phyloP scores from a whole-genome alignment of 1,139 yeast species.

The Nematodospora anomalae region DNA sequence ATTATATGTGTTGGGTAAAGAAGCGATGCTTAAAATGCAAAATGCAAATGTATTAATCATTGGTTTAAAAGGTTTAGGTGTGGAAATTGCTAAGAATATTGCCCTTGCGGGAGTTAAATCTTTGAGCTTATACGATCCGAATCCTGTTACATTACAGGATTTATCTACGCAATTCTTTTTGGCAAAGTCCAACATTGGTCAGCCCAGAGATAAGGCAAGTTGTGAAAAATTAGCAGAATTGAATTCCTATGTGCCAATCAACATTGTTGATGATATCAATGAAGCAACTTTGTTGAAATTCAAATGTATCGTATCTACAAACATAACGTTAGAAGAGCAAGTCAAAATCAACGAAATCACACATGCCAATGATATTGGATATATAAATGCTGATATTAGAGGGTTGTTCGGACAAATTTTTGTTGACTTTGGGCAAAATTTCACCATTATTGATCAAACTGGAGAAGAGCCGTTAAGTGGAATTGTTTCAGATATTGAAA shows the following conservation, averaged over 20 bases:
- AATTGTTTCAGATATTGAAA: conserved; percentile 82
- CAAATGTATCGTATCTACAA: conserved; percentile 84
- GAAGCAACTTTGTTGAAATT: conserved; percentile 53
- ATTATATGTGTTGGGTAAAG: conserved; percentile 89
- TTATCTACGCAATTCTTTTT: conserved; percentile 89
- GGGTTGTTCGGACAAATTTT: conserved; percentile 90
- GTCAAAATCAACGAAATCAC: conserved; percentile 73
- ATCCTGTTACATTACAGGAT: conserved; percentile 63
- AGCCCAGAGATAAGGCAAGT: conserved; percentile 72
- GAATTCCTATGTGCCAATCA: conserved; percentile 85
- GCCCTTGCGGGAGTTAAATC: conserved; percentile 97
- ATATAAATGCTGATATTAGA: conserved; percentile 75
- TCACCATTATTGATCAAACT: conserved; percentile 77
- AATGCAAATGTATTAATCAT: conserved; percentile 82
- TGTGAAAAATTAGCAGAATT: conserved; percentile 71
- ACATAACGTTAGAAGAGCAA: conserved; percentile 72
- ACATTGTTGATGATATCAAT: conserved; percentile 57
- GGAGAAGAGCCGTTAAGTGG: conserved; percentile 94
- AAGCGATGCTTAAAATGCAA: conserved; percentile 98
- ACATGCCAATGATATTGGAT: conserved; percentile 72
- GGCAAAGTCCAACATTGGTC: conserved; percentile 67
- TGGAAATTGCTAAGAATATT: conserved; percentile 94
- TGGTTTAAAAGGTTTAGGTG: conserved; percentile 89
- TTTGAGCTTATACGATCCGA: conserved; percentile 83
- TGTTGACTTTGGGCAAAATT: conserved; percentile 84